Evolutionary conservation across 768 basidiomycete species (phyloP).

Genomic region (Boletellus ananas): DNA sequence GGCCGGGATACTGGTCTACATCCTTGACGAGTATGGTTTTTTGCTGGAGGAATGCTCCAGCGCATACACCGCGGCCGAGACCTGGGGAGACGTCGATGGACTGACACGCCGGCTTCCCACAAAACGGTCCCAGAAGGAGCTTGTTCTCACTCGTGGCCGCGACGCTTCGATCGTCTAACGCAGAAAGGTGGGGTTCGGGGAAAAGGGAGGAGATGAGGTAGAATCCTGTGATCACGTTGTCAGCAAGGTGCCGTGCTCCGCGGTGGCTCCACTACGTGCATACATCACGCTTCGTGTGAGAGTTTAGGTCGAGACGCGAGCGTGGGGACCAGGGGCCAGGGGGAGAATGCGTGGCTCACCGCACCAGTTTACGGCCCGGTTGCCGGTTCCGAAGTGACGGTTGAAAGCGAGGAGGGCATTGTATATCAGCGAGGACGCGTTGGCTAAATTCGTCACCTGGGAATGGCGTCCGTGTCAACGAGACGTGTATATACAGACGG

Average conservation of each 20-base stretch:
- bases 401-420: constrained; percentile 69
- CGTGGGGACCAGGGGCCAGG: background rate
- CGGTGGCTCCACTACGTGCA: background rate
- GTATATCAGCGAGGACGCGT: constrained; percentile 78
- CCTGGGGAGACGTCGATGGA: constrained; percentile 60
- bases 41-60: constrained; percentile 61
- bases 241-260: constrained; percentile 7
- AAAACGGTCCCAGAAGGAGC: constrained; percentile 79
- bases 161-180: constrained; percentile 12
- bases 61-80: constrained; percentile 75
- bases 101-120: constrained; percentile 89
- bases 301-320: background rate
- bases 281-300: too few species aligned
- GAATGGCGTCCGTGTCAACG: background rate
- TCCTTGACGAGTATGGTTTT: constrained; percentile 67
- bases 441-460: constrained; percentile 84
- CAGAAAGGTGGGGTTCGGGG: constrained; percentile 40
- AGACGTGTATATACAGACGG: background rate
- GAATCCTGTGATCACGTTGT: constrained; percentile 59
- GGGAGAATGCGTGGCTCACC: constrained; percentile 50
- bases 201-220: constrained; percentile 70
- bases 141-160: constrained; percentile 6
- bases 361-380: constrained; percentile 86
- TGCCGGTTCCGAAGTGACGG: constrained; percentile 54
- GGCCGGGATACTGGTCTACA: constrained; percentile 81